Percentiles rank a stretch among this genome's conserved stretches.
Evolutionary conservation across 1,284 basidiomycete genomes (phyloP).

Genomic region (Psilocybe mexicana): DNA sequence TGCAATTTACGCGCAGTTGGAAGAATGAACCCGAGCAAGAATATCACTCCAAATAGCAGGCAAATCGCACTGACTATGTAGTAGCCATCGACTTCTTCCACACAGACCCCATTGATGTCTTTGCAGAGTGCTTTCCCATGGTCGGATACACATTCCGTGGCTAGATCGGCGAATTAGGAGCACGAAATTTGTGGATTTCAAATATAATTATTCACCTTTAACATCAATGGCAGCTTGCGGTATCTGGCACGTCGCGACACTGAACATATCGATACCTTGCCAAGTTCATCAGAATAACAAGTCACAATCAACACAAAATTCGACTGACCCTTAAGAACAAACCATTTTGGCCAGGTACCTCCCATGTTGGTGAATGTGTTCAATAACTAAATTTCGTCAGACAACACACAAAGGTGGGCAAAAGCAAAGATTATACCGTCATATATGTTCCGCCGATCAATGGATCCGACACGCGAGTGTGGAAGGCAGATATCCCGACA

Average conservation of each 20-base stretch:
- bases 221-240: conserved; percentile 57
- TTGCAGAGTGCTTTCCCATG: conserved; percentile 82
- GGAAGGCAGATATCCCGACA: conserved; percentile 97
- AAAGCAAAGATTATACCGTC: conserved; percentile 59
- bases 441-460: conserved; percentile 98
- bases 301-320: not conserved
- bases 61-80: conserved; percentile 86
- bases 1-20: conserved; percentile 87
- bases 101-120: conserved; percentile 77
- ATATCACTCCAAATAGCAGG: conserved; percentile 69
- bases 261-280: conserved; percentile 83
- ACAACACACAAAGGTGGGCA: not conserved
- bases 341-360: conserved; percentile 96
- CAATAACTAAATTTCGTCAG: conserved; percentile 60
- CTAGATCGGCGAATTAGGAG: conserved; percentile 35
- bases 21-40: conserved; percentile 78
- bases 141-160: conserved; percentile 87
- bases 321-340: conserved; percentile 78
- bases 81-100: conserved; percentile 89
- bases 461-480: conserved; percentile 96
- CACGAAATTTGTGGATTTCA: conserved; percentile 4
- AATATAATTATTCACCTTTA: conserved; percentile 44
- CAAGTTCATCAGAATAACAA: conserved; percentile 6
- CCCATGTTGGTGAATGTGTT: conserved; percentile 98
- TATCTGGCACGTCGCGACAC: conserved; percentile 78